These are phyloP conservation scores for Tephrocybe sp. DNA, from an alignment of 768 basidiomycete species.

Conservation along the genomic window DNA sequence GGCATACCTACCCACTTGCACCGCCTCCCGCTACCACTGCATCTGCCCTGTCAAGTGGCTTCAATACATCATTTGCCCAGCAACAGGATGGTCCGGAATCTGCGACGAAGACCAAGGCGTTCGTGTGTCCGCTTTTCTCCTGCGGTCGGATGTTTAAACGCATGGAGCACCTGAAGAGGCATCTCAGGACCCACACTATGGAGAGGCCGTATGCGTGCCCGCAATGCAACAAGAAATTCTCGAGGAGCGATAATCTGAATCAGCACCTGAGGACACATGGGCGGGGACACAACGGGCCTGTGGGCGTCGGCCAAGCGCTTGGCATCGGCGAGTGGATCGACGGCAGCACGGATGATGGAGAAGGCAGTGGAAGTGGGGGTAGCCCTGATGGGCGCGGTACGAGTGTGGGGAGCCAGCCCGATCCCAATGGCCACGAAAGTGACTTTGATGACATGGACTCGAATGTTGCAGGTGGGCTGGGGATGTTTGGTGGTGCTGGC, in stretches of 20 bases:
- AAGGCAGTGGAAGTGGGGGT: constrained; percentile 25
- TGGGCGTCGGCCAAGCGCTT: constrained; percentile 8
- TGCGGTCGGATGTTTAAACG: constrained; percentile 89
- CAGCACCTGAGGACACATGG: constrained; percentile 87
- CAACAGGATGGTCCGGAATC: constrained; percentile 21
- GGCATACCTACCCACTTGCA: constrained; percentile 30
- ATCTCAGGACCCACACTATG: constrained; percentile 87
- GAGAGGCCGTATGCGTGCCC: constrained; percentile 81
- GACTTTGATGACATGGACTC: constrained; percentile 28
- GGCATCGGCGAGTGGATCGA: constrained; percentile 16
- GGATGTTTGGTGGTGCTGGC: constrained; percentile 27
- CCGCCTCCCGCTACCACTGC: constrained; percentile 14
- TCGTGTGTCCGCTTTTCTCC: constrained; percentile 80
- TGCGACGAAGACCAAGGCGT: constrained; percentile 58
- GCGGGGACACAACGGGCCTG: constrained; percentile 24
- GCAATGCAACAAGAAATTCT: constrained; percentile 79
- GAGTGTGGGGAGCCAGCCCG: constrained; percentile 21
- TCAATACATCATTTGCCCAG: constrained; percentile 25
- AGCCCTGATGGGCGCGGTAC: constrained; percentile 18
- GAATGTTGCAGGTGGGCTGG: constrained; percentile 23
- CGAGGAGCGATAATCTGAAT: constrained; percentile 83
- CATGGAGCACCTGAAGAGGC: constrained; percentile 88
- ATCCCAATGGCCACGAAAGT: constrained; percentile 20
- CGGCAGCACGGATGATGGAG: constrained; percentile 17
- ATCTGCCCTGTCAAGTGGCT: constrained; percentile 20